Conservation (phyloP, 179 eudicot species). For the Beta lomatogona region DNA sequence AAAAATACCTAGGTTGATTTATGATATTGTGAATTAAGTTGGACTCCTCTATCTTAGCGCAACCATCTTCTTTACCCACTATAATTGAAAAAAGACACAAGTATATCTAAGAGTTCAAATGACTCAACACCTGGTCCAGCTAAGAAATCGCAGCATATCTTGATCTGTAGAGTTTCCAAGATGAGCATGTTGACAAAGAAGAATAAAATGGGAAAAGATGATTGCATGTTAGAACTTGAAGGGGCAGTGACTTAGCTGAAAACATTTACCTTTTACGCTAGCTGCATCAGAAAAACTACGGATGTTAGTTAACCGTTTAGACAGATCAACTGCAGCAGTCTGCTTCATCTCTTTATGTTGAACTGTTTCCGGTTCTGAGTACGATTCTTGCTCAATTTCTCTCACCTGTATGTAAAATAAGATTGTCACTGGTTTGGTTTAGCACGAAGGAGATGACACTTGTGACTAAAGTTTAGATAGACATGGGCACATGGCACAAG, state of each 20-base stretch:
- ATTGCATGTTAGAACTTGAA: background rate
- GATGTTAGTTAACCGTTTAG: conserved; percentile 63
- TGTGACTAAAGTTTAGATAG: background rate
- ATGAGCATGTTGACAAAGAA: background rate
- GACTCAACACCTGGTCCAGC: background rate
- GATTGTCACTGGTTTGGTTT: background rate
- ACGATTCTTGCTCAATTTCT: conserved; percentile 72
- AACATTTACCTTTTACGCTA: conserved; percentile 57
- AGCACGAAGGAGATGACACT: background rate
- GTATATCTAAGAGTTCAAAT: background rate
- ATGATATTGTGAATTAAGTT: background rate
- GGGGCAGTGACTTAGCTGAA: background rate
- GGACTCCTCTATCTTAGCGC: background rate
- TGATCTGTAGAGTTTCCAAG: background rate
- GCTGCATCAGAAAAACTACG: conserved; percentile 66
- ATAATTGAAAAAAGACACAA: background rate
- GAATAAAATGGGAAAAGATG: background rate
- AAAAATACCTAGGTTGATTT: background rate
- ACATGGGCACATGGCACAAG: background rate
- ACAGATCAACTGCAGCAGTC: conserved; percentile 76
- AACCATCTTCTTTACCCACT: background rate
- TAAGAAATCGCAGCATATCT: background rate
- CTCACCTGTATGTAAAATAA: conserved; percentile 50
- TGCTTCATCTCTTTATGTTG: conserved; percentile 73
- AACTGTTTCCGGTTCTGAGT: conserved; percentile 51